Evolutionary conservation across 2,329 filamentous ascomycete species (phyloP), one percentile per base, ranked within the genome.

Genomic region (Fusarium falciforme): DNA sequence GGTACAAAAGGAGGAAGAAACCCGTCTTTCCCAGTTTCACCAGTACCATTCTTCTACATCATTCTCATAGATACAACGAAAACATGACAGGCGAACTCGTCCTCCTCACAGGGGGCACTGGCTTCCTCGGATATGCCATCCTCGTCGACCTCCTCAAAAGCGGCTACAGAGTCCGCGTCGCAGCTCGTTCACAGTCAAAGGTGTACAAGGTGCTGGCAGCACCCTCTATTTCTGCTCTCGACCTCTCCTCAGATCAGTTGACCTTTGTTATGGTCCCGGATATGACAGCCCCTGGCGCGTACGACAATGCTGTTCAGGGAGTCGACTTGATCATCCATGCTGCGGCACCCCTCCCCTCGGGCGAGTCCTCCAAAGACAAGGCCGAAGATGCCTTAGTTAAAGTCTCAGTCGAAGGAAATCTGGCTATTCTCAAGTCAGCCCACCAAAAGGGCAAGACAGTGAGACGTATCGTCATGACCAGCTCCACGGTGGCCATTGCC

Each of bases 251-350:
- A 8, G 47, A 31, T 52, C 47, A 31, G 17, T 31, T 52, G 10
- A 31, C 47, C 5, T 52, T 31, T 12, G 17, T 52, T 17, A 52
- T 52, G 47, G 10, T 52, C 6, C 47, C 47, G 3, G 47, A 52
- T 5, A 52, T 52, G 47, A 52, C 47, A 31, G 47, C 47, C 47
- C 47, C 47, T 52, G 47, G 47, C 16, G 47, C 47, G 2, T 52
- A 52, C 17, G 27, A 52, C 27, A 17, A 52, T 4, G 47, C 27
- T 12, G 47, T 52, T 3, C 47, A 52, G 47, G 47, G 47, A n/a
- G 47, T 52, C 17, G 47, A 52, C 27, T 31, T 52, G 5, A 52
- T 52, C 17, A 6, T 52, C 6, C 47, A 52, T 10, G 47, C 9
- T 1, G 47, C 47, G 0, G 47, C 47, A 7, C 47, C 47, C 14